Conservation (phyloP, 1,284 basidiomycete genomes). For the Ganoderma multipileum region DNA sequence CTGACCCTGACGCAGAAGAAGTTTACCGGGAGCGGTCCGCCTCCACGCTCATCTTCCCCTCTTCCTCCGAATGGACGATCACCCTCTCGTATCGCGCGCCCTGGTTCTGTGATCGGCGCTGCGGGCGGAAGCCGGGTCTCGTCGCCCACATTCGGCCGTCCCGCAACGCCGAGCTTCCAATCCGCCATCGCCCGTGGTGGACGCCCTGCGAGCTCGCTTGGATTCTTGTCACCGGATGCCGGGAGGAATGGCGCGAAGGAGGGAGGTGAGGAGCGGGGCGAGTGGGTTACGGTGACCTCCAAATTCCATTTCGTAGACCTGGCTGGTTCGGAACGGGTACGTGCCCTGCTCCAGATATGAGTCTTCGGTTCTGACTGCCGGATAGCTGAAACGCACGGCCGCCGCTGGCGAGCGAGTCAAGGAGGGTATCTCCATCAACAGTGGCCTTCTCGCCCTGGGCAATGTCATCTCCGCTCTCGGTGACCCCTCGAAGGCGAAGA, state of each 20-base stretch:
- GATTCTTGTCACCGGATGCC: conserved; percentile 57
- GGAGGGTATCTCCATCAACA: conserved; percentile 98
- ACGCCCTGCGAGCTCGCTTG: conserved; percentile 80
- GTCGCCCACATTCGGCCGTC: conserved; percentile 78
- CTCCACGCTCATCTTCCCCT: conserved; percentile 78
- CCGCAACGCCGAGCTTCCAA: conserved; percentile 78
- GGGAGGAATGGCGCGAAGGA: conserved; percentile 42
- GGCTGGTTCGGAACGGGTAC: conserved; percentile 92
- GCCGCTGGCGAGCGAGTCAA: conserved; percentile 95
- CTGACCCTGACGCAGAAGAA: conserved; percentile 92
- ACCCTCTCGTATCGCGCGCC: conserved; percentile 78
- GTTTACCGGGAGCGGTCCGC: conserved; percentile 68
- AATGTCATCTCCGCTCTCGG: conserved; percentile 98
- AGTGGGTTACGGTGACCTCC: conserved; percentile 90
- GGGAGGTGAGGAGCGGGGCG: conserved; percentile 70
- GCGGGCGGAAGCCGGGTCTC: conserved; percentile 58
- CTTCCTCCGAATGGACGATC: conserved; percentile 74
- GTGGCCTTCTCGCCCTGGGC: conserved; percentile 93
- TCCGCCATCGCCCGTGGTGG: conserved; percentile 75
- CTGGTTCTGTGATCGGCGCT: conserved; percentile 70
- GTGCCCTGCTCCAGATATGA: conserved; percentile 34
- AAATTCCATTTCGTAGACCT: conserved; percentile 99
- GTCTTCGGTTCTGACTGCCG: conserved; percentile 12
- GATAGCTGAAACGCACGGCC: conserved; percentile 88
- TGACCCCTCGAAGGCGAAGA: conserved; percentile 86